Evolutionary conservation across 2,329 filamentous ascomycete genomes (phyloP), one percentile per base, ranked within the genome.

Genomic region (Fusarium hostae): DNA sequence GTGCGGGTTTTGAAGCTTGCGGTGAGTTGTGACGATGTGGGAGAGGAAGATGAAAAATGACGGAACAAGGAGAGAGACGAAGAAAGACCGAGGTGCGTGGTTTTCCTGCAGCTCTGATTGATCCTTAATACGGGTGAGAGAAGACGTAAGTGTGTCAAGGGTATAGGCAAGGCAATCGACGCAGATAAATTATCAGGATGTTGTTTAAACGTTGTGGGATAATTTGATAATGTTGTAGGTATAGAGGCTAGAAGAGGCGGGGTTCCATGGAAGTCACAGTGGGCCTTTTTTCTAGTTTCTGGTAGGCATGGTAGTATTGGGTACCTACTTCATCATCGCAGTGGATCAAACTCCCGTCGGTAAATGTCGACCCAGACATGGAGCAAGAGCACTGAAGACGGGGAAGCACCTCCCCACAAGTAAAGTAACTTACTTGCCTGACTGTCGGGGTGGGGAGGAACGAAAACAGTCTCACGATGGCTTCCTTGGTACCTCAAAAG

Each of bases 201-300:
- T 57, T 43, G 40, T 60, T 50, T 60, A 44, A 45, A 40, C 43
- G 69, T 59, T 60, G 68, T 69, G 68, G 58, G 57, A 72, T 55
- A 70, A 70, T 66, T 72, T 66, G 69, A 72, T 59, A 65, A 65
- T 55, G 22, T 18, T 41, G 63, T 59, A 65, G 62, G 39, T 28
- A 41, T 15, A 47, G 20, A 48, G 40, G 59, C 45, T 64, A 54
- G 50, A 66, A 50, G 69, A 58, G 70, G 70, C 69, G 70, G 70
- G 70, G 70, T 72, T 71, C 40, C n/a, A 59, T 63, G 41, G 43
- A 55, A 56, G 51, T 58, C 40, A 37, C 45, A 44, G 55, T 59
- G 54, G 59, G 58, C 9, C 20, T 32, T 56, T 63, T 63, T 70
- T 47, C 48, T 64, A 24, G 62, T 47, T 66, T 45, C 44, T 66